phyloP scores from a whole-genome alignment of 2,329 filamentous ascomycete species.

The Pseudopyrenochaeta lycopersici region DNA sequence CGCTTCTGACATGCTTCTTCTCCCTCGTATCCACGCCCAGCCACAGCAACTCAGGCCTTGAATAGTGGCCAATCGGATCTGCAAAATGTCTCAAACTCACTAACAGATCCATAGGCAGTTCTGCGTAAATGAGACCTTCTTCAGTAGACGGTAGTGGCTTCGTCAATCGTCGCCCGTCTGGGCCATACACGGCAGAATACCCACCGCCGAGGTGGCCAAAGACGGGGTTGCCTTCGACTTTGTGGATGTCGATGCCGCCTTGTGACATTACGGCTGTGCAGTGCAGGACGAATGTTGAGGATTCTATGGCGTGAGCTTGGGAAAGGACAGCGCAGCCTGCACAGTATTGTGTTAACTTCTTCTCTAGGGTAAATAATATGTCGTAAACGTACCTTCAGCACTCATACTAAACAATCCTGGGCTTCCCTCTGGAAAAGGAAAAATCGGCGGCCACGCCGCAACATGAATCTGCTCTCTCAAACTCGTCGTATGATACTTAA shows the following conservation, averaged over 20 bases:
- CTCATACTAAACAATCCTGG: constrained; percentile 50
- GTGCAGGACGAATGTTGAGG: constrained; percentile 64
- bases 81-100: constrained; percentile 54
- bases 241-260: constrained; percentile 55
- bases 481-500: constrained; percentile 53
- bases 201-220: constrained; percentile 58
- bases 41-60: constrained; percentile 62
- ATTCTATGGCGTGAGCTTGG: constrained; percentile 66
- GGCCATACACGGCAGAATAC: constrained; percentile 59
- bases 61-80: constrained; percentile 61
- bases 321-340: constrained; percentile 49
- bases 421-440: constrained; percentile 36
- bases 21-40: constrained; percentile 52
- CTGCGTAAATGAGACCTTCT: constrained; percentile 62
- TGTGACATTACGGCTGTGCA: constrained; percentile 58
- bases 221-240: constrained; percentile 52
- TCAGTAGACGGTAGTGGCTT: constrained; percentile 49
- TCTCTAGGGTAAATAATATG: too few species aligned
- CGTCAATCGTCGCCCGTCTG: constrained; percentile 60
- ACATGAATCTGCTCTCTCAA: constrained; percentile 53
- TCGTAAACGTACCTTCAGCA: constrained; percentile 36
- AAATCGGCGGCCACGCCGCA: constrained; percentile 52
- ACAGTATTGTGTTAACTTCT: too few species aligned
- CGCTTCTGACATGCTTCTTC: constrained; percentile 36
- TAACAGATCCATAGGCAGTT: constrained; percentile 59